Percentiles rank a stretch among this genome's conserved stretches.
phyloP scores from a whole-genome alignment of 768 basidiomycete genomes.

The Hygrophorus pudorinus region DNA sequence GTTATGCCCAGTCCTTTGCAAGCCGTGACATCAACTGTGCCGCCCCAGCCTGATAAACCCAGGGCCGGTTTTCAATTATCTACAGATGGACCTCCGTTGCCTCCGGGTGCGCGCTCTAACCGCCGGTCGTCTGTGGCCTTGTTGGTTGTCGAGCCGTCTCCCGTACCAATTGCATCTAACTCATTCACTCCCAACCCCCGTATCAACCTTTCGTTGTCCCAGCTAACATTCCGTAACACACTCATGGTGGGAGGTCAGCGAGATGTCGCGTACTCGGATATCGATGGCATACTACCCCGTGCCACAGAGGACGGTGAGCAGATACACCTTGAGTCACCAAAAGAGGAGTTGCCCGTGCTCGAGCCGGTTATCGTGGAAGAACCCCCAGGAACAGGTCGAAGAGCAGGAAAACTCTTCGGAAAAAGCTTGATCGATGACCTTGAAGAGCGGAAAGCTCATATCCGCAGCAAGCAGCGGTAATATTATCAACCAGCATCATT shows the following conservation, averaged over 20 bases:
- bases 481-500: conserved; percentile 9
- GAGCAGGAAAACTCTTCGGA: conserved; percentile 78
- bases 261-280: conserved; percentile 52
- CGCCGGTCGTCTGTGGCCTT: conserved; percentile 35
- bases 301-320: conserved; percentile 76
- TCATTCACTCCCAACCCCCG: conserved; percentile 76
- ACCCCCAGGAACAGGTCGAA: conserved; percentile 32
- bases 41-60: conserved; percentile 23
- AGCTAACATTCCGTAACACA: conserved; percentile 79
- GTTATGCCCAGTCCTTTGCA: conserved; percentile 91
- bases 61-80: conserved; percentile 55
- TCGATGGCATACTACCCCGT: conserved; percentile 52
- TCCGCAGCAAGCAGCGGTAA: conserved; percentile 80
- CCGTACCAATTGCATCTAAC: conserved; percentile 39
- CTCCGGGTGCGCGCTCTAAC: conserved; percentile 57
- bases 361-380: conserved; percentile 17
- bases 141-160: conserved; percentile 21
- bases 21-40: conserved; percentile 24
- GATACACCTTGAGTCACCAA: conserved; percentile 36
- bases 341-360: conserved; percentile 25
- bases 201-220: conserved; percentile 61
- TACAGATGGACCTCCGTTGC: conserved; percentile 68
- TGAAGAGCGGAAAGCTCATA: conserved; percentile 70
- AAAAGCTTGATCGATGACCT: conserved; percentile 87
- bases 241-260: conserved; percentile 59